Percentiles rank a stretch among this genome's conserved stretches.
These are phyloP conservation scores for Gaultheria prostrata DNA, from an alignment of 148 eudicot species.

Conservation along the genomic window DNA sequence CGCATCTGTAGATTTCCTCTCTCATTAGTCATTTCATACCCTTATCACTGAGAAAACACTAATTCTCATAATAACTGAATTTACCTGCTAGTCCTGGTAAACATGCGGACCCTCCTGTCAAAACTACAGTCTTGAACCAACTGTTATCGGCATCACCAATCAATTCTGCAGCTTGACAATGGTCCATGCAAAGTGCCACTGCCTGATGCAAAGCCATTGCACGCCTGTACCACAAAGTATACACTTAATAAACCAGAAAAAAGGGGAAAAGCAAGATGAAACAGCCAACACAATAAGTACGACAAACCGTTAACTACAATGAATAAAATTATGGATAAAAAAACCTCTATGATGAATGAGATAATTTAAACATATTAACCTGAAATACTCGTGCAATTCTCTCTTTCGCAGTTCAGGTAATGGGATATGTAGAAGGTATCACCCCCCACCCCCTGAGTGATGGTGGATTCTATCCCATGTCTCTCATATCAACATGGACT, in stretches of 20 bases:
- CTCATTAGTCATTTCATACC: not conserved
- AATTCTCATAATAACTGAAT: not conserved
- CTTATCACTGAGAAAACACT: not conserved
- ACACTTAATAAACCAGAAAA: not conserved
- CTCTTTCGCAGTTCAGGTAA: not conserved
- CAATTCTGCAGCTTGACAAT: slow-evolving; percentile 76
- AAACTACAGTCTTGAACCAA: slow-evolving; percentile 94
- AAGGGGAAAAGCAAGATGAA: not conserved
- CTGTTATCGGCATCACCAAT: slow-evolving; percentile 54
- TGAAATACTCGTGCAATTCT: not conserved
- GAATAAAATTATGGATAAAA: not conserved
- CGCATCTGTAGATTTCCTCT: not conserved
- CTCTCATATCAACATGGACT: not conserved
- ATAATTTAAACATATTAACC: not conserved
- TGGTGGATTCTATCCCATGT: not conserved
- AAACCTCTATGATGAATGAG: not conserved
- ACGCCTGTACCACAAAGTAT: slow-evolving; percentile 40
- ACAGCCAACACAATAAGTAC: not conserved
- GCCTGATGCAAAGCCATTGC: slow-evolving; percentile 86
- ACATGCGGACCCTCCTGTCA: slow-evolving; percentile 85
- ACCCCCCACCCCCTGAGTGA: not conserved
- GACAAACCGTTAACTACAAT: not conserved
- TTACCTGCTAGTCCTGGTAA: slow-evolving; percentile 86
- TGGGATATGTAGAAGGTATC: not conserved
- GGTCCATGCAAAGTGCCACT: slow-evolving; percentile 86